These are phyloP conservation scores for Myxozyma kluyveri DNA, from an alignment of 805 yeast genomes.

Conservation along the genomic window DNA sequence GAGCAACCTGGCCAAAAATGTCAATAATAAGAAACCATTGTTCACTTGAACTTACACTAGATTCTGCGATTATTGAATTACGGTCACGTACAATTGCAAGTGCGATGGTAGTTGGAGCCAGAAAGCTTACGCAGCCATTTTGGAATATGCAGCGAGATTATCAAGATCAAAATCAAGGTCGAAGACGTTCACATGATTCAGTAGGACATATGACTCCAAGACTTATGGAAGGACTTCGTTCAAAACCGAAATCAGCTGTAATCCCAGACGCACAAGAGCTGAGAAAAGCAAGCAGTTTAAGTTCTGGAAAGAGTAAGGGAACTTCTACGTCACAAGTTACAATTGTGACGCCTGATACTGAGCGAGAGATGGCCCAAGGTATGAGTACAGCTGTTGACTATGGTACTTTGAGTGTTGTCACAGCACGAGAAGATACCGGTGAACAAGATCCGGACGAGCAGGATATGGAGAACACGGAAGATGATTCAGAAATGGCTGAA, in stretches of 20 bases:
- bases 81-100: constrained; percentile 21
- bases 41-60: constrained; percentile 82
- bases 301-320: neutral
- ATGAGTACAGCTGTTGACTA: neutral
- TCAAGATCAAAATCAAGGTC: neutral
- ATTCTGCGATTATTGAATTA: constrained; percentile 57
- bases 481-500: neutral
- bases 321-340: neutral
- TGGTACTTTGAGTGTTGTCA: no score
- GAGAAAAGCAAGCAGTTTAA: neutral
- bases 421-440: neutral
- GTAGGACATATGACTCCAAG: neutral
- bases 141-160: constrained; percentile 2
- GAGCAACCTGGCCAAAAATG: constrained; percentile 91
- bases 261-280: neutral
- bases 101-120: constrained; percentile 17
- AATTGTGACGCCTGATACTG: constrained; percentile 2
- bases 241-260: neutral
- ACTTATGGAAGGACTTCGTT: neutral
- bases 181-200: constrained; percentile 3
- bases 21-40: constrained; percentile 85
- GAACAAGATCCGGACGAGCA: neutral
- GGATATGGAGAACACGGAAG: constrained; percentile 5
- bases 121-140: constrained; percentile 1
- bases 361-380: neutral